phyloP scores from a whole-genome alignment of 2,329 filamentous ascomycete species.

The Nothopassalora personata region DNA sequence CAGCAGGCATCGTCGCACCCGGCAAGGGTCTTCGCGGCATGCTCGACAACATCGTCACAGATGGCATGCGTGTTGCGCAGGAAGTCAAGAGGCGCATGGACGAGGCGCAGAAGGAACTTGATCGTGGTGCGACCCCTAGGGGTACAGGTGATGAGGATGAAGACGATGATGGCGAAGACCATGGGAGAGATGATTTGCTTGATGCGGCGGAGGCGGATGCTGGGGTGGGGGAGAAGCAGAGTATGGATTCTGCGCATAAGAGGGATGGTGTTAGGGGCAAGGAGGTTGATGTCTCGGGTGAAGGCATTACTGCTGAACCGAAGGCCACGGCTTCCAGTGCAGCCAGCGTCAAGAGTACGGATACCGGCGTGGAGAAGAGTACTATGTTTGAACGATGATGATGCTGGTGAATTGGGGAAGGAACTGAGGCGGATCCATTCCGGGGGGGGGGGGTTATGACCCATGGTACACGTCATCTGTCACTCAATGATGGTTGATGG shows the following conservation, averaged over 20 bases:
- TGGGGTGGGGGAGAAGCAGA: conserved; percentile 24
- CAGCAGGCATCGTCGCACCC: conserved; percentile 54
- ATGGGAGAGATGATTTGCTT: conserved; percentile 48
- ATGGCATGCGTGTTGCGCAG: conserved; percentile 91
- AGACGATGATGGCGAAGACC: conserved; percentile 65
- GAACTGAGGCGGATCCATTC: too few relatives aligned
- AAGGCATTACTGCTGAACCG: conserved; percentile 5
- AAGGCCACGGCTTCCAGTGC: conserved; percentile 7
- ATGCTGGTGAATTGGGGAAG: too few relatives aligned
- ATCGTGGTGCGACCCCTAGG: conserved; percentile 67
- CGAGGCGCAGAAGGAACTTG: conserved; percentile 86
- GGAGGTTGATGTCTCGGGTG: conserved; percentile 18
- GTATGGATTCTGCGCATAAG: background rate
- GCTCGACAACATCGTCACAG: conserved; percentile 93
- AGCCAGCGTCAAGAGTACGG: conserved; percentile 19
- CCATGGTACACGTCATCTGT: too few relatives aligned
- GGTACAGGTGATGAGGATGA: conserved; percentile 46
- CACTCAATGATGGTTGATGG: too few relatives aligned
- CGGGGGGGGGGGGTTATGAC: too few relatives aligned
- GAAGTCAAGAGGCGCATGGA: conserved; percentile 92
- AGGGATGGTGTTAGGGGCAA: conserved; percentile 24
- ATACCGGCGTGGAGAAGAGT: conserved; percentile 28
- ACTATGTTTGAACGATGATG: conserved; percentile 35
- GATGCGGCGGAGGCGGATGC: conserved; percentile 47
- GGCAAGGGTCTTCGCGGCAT: conserved; percentile 81